phyloP scores from a whole-genome alignment of 2,329 filamentous ascomycete genomes.

The Aspergillus vadensis region DNA sequence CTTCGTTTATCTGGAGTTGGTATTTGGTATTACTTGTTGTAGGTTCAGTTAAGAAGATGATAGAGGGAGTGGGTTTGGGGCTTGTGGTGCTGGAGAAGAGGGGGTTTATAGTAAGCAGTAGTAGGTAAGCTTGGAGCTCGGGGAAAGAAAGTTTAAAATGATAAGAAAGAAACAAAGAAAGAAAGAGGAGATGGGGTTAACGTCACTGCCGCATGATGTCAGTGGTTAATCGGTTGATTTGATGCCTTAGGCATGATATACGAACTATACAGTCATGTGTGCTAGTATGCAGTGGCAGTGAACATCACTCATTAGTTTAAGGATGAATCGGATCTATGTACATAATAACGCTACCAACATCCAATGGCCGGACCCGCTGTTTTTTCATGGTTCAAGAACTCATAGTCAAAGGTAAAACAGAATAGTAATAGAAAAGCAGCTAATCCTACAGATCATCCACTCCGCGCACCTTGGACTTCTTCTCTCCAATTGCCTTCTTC shows the following conservation, averaged over 20 bases:
- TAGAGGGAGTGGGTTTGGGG: neutral
- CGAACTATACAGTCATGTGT: too few species aligned
- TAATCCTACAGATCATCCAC: constrained; percentile 34
- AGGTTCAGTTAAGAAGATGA: too few species aligned
- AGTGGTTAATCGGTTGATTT: too few species aligned
- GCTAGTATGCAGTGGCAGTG: neutral
- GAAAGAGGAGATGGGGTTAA: too few species aligned
- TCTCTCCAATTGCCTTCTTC: constrained; percentile 38
- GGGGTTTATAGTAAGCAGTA: neutral
- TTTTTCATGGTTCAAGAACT: neutral
- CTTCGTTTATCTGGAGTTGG: too few species aligned
- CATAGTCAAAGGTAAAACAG: constrained; percentile 11
- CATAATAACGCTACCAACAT: constrained; percentile 8
- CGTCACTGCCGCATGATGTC: too few species aligned
- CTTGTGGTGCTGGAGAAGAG: neutral
- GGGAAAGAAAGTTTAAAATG: too few species aligned
- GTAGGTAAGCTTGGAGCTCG: too few species aligned
- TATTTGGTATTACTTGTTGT: neutral
- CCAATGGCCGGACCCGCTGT: constrained; percentile 11
- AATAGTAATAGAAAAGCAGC: constrained; percentile 9
- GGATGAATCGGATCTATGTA: constrained; percentile 2
- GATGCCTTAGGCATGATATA: too few species aligned
- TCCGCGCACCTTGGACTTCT: constrained; percentile 36
- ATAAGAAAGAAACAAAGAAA: too few species aligned
- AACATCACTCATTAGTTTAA: constrained; percentile 6